phyloP scores from a whole-genome alignment of 257 asterid species.

The Leptodermis oblonga region DNA sequence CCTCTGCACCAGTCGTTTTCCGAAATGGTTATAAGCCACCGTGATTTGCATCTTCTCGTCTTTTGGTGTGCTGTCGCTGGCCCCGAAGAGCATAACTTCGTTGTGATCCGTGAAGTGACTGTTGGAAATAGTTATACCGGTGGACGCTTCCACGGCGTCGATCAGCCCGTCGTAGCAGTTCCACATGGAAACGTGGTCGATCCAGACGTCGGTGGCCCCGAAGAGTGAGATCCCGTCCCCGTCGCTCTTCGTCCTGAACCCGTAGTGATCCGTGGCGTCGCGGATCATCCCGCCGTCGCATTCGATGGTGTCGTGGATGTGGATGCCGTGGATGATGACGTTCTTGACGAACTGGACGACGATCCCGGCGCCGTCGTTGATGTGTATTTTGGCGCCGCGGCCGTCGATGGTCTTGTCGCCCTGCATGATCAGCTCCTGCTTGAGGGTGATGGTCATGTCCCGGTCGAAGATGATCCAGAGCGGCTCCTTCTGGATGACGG shows the following conservation, averaged over 20 bases:
- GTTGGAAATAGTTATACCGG: slow-evolving; percentile 72
- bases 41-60: slow-evolving; percentile 76
- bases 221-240: slow-evolving; percentile 82
- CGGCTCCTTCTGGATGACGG: slow-evolving; percentile 66
- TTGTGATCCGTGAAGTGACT: slow-evolving; percentile 80
- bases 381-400: slow-evolving; percentile 60
- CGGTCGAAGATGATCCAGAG: slow-evolving; percentile 67
- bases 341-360: slow-evolving; percentile 56
- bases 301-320: slow-evolving; percentile 36
- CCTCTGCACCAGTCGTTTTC: slow-evolving; percentile 77
- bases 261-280: slow-evolving; percentile 52
- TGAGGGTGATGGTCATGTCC: slow-evolving; percentile 52
- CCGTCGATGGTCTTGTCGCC: slow-evolving; percentile 84
- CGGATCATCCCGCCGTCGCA: slow-evolving; percentile 58
- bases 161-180: slow-evolving; percentile 56
- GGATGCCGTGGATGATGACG: slow-evolving; percentile 65
- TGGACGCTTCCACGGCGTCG: slow-evolving; percentile 63
- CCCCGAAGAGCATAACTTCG: slow-evolving; percentile 82
- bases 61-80: slow-evolving; percentile 38
- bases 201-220: slow-evolving; percentile 65
- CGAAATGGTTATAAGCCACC: slow-evolving; percentile 82
- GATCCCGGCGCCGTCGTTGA: slow-evolving; percentile 71
- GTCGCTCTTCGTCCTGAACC: slow-evolving; percentile 54
- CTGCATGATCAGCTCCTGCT: slow-evolving; percentile 53
- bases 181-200: slow-evolving; percentile 83